Evolutionary conservation across 2,329 filamentous ascomycete genomes (phyloP).

Genomic region (Sporothrix phasma): DNA sequence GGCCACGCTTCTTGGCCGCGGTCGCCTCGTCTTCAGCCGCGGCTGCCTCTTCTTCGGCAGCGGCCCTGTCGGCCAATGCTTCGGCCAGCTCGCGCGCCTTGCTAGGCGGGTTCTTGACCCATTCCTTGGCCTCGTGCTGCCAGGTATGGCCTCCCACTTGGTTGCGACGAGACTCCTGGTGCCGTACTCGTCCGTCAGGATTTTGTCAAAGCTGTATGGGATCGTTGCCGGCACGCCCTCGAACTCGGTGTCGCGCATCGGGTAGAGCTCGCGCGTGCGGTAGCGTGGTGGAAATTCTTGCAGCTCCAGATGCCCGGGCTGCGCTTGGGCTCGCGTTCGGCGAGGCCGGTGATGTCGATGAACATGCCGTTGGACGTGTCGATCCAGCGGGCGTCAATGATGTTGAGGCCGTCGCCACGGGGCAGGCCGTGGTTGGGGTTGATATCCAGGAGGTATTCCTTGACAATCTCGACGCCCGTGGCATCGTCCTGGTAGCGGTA

Average conservation of each 20-base stretch:
- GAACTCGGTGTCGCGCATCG: conserved; percentile 62
- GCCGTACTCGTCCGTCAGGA: conserved; percentile 56
- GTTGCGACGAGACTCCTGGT: conserved; percentile 50
- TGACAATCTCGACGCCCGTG: conserved; percentile 30
- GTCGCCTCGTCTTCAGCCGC: neutral
- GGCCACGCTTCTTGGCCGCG: neutral
- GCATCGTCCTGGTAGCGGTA: conserved; percentile 41
- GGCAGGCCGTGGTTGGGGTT: conserved; percentile 60
- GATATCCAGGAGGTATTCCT: conserved; percentile 61
- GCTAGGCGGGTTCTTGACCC: conserved; percentile 28
- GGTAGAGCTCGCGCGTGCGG: conserved; percentile 60
- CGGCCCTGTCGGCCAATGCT: neutral
- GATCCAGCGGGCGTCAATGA: conserved; percentile 80
- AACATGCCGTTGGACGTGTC: conserved; percentile 67
- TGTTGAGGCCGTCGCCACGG: conserved; percentile 58
- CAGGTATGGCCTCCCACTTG: conserved; percentile 51
- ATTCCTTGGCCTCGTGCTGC: conserved; percentile 47
- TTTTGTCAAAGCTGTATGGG: conserved; percentile 57
- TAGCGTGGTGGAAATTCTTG: conserved; percentile 74
- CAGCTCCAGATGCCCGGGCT: conserved; percentile 62
- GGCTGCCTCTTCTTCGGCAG: neutral
- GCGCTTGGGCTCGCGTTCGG: conserved; percentile 50
- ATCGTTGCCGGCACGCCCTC: conserved; percentile 63
- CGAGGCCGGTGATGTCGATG: conserved; percentile 72
- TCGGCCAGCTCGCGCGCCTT: neutral